Evolutionary conservation across 1,284 basidiomycete genomes (phyloP).

Genomic region (Salmacisia buchloeana): DNA sequence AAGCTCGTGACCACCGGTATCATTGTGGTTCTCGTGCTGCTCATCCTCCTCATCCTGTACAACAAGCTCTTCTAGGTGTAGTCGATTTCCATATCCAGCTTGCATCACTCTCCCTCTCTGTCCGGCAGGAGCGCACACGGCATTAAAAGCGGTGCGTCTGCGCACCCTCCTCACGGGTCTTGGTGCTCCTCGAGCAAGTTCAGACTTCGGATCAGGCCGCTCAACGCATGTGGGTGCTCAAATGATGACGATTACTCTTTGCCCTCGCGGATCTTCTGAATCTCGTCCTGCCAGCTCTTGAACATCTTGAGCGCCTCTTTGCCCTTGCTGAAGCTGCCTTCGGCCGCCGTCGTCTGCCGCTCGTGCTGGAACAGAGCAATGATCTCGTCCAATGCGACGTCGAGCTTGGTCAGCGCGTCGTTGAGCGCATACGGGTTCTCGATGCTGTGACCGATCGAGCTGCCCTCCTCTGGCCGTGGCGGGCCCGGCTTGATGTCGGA

Average conservation of each 20-base stretch:
- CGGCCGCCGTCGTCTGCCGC: conserved; percentile 30
- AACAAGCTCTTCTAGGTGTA: conserved; percentile 41
- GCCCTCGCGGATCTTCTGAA: conserved; percentile 26
- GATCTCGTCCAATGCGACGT: conserved; percentile 32
- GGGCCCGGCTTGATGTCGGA: conserved; percentile 18
- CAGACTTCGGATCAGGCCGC: too few species aligned
- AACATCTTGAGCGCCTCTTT: conserved; percentile 35
- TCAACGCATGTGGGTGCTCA: too few species aligned
- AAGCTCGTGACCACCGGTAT: conserved; percentile 46
- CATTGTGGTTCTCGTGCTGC: conserved; percentile 44
- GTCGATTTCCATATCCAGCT: too few species aligned
- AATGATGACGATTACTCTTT: background rate
- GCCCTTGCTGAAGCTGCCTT: conserved; percentile 35
- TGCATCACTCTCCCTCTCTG: too few species aligned
- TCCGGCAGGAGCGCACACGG: too few species aligned
- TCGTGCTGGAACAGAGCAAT: conserved; percentile 37
- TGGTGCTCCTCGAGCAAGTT: too few species aligned
- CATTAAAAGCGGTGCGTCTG: too few species aligned
- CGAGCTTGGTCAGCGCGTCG: conserved; percentile 32
- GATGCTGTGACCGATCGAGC: conserved; percentile 32
- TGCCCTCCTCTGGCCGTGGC: conserved; percentile 15
- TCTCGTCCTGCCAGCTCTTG: conserved; percentile 33
- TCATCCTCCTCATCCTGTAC: conserved; percentile 49
- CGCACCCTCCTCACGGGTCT: too few species aligned
- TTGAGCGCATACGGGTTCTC: conserved; percentile 41